A percentile compares a stretch with the other conserved stretches of the same genome.
These are phyloP conservation scores for Lentithecium fluviatile DNA, from an alignment of 495 filamentous ascomycete species.

Conservation along the genomic window DNA sequence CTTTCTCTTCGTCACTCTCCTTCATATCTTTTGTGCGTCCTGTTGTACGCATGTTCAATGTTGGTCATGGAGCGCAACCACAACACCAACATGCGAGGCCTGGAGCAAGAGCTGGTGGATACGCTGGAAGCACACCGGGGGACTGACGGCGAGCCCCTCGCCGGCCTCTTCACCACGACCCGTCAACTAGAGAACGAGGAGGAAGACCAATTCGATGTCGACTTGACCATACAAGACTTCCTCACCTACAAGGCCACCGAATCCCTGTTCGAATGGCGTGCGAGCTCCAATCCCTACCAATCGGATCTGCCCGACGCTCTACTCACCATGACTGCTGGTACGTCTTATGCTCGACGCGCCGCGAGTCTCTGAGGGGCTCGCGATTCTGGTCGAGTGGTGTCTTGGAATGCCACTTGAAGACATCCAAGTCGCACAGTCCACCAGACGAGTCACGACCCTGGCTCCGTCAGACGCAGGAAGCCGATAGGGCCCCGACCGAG, in stretches of 20 bases:
- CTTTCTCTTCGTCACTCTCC: slow-evolving; percentile 6
- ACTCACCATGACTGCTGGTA: slow-evolving; percentile 27
- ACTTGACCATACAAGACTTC: slow-evolving; percentile 33
- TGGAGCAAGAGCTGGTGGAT: slow-evolving; percentile 21
- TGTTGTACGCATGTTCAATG: neutral
- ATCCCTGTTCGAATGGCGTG: slow-evolving; percentile 24
- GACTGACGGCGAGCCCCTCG: slow-evolving; percentile 16
- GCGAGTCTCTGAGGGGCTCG: too few species aligned
- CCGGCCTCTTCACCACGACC: slow-evolving; percentile 23
- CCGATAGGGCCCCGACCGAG: too few species aligned
- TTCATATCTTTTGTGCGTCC: slow-evolving; percentile 3
- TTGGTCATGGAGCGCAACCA: slow-evolving; percentile 13
- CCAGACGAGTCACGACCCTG: too few species aligned
- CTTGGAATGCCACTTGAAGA: too few species aligned
- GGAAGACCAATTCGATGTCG: slow-evolving; percentile 31
- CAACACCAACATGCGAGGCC: slow-evolving; percentile 9
- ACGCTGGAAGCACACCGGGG: slow-evolving; percentile 8
- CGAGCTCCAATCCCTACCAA: slow-evolving; percentile 18
- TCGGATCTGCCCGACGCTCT: slow-evolving; percentile 24
- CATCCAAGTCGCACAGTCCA: too few species aligned
- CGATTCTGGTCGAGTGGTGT: too few species aligned
- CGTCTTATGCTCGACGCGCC: neutral
- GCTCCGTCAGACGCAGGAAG: too few species aligned
- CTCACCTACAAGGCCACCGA: slow-evolving; percentile 30
- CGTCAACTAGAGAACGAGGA: slow-evolving; percentile 23